These are phyloP conservation scores for Aspergillus biplanus DNA, from an alignment of 495 filamentous ascomycete species.

Conservation along the genomic window DNA sequence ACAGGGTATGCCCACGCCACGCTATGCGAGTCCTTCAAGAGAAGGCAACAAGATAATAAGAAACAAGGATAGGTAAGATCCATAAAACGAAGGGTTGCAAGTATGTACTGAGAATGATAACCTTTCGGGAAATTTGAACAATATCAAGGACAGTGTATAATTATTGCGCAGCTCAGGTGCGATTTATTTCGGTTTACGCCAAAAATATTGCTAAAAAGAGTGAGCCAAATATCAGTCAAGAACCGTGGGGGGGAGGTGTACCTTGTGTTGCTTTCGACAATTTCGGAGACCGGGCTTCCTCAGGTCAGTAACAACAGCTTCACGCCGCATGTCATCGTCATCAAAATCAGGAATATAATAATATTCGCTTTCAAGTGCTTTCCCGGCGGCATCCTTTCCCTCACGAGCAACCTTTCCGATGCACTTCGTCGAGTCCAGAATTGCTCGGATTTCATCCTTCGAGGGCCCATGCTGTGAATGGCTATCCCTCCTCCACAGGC, in stretches of 20 bases:
- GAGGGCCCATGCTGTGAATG: slow-evolving; percentile 51
- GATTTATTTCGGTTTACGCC: slow-evolving; percentile 74
- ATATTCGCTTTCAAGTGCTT: slow-evolving; percentile 91
- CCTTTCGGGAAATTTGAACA: slow-evolving; percentile 14
- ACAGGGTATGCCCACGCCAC: slow-evolving; percentile 57
- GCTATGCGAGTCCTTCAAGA: slow-evolving; percentile 47
- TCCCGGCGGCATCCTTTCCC: slow-evolving; percentile 95
- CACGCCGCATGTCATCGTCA: slow-evolving; percentile 72
- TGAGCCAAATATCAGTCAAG: slow-evolving; percentile 20
- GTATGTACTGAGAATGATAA: slow-evolving; percentile 48
- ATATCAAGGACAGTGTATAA: slow-evolving; percentile 12
- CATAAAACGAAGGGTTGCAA: slow-evolving; percentile 37
- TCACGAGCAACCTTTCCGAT: slow-evolving; percentile 86
- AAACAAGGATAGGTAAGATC: slow-evolving; percentile 22
- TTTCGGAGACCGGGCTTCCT: slow-evolving; percentile 84
- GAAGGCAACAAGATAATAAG: slow-evolving; percentile 29
- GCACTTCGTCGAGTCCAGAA: slow-evolving; percentile 74
- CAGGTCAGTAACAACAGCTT: slow-evolving; percentile 83
- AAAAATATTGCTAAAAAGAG: slow-evolving; percentile 82
- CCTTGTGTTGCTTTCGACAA: slow-evolving; percentile 96
- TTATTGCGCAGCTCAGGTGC: slow-evolving; percentile 5
- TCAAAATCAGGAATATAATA: slow-evolving; percentile 97
- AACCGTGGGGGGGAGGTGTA: slow-evolving; percentile 44
- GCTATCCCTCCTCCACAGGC: slow-evolving; percentile 54
- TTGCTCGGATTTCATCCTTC: slow-evolving; percentile 63